Conservation (phyloP, 2,329 filamentous ascomycete genomes). For the Aspergillus sergii region DNA sequence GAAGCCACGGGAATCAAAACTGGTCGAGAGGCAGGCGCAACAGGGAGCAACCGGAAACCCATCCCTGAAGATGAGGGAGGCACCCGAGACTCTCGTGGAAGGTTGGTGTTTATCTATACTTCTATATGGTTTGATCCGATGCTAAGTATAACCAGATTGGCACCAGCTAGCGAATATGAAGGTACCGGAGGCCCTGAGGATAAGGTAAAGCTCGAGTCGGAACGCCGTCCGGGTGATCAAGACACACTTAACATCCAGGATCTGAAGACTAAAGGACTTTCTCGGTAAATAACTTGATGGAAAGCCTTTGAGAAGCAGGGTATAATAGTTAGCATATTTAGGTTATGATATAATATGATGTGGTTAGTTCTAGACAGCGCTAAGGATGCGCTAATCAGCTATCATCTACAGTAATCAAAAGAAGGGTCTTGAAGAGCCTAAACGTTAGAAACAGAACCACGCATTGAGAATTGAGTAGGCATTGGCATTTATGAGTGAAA, state of each 20-base stretch:
- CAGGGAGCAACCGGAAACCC: slow-evolving; percentile 41
- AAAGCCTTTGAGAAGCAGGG: neutral
- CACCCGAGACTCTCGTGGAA: slow-evolving; percentile 38
- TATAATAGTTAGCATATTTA: neutral
- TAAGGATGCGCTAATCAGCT: neutral
- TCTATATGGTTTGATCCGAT: too few relatives aligned
- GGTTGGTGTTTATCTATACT: slow-evolving; percentile 27
- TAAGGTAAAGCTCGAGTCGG: slow-evolving; percentile 31
- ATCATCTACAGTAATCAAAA: neutral
- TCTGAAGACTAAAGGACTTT: slow-evolving; percentile 26
- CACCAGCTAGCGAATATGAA: slow-evolving; percentile 40
- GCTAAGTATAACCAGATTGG: slow-evolving; percentile 29
- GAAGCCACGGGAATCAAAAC: slow-evolving; percentile 38
- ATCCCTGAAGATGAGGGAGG: slow-evolving; percentile 48
- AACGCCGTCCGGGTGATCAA: slow-evolving; percentile 31
- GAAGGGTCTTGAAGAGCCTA: neutral
- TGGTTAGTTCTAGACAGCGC: neutral
- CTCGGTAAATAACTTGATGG: slow-evolving; percentile 11
- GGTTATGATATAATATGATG: neutral
- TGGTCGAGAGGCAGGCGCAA: slow-evolving; percentile 35
- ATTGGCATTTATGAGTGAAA: neutral
- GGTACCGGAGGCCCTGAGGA: slow-evolving; percentile 40
- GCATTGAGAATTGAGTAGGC: neutral
- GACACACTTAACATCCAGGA: slow-evolving; percentile 29
- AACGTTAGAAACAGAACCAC: neutral